Conservation (phyloP, 2,329 filamentous ascomycete genomes). For the Didymella arachidicola region DNA sequence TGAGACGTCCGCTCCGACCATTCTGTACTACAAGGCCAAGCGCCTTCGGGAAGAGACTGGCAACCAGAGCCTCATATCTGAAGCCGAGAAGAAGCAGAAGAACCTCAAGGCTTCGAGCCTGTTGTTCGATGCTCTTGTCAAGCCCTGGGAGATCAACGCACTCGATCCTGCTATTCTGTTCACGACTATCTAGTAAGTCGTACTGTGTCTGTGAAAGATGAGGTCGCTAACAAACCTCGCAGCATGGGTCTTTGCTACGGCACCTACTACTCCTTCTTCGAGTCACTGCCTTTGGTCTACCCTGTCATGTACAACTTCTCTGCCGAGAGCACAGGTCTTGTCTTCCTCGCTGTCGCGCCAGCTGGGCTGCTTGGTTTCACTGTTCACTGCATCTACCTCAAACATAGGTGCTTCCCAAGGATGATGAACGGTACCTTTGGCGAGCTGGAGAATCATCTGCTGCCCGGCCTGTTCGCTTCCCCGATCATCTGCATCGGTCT, state of each 20-base stretch:
- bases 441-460: slow-evolving; percentile 75
- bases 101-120: slow-evolving; percentile 47
- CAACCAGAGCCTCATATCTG: slow-evolving; percentile 72
- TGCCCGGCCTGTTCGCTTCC: slow-evolving; percentile 67
- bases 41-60: slow-evolving; percentile 74
- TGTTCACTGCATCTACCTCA: slow-evolving; percentile 76
- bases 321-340: slow-evolving; percentile 75
- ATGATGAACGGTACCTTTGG: slow-evolving; percentile 69
- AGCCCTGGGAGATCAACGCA: slow-evolving; percentile 87
- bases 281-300: slow-evolving; percentile 69
- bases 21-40: slow-evolving; percentile 65
- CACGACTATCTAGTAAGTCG: slow-evolving; percentile 70
- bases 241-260: slow-evolving; percentile 78
- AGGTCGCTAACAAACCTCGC: neutral
- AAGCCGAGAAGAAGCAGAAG: slow-evolving; percentile 74
- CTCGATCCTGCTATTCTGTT: slow-evolving; percentile 83
- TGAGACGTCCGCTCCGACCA: slow-evolving; percentile 80
- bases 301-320: slow-evolving; percentile 78
- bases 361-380: slow-evolving; percentile 72
- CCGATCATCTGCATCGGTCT: slow-evolving; percentile 68
- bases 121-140: slow-evolving; percentile 62
- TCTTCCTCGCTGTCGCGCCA: slow-evolving; percentile 82
- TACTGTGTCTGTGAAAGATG: neutral
- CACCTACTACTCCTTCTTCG: slow-evolving; percentile 76
- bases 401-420: slow-evolving; percentile 71